Base-by-base conservation (phyloP, 805 yeast genomes). In the Yarrowia deformans region DNA sequence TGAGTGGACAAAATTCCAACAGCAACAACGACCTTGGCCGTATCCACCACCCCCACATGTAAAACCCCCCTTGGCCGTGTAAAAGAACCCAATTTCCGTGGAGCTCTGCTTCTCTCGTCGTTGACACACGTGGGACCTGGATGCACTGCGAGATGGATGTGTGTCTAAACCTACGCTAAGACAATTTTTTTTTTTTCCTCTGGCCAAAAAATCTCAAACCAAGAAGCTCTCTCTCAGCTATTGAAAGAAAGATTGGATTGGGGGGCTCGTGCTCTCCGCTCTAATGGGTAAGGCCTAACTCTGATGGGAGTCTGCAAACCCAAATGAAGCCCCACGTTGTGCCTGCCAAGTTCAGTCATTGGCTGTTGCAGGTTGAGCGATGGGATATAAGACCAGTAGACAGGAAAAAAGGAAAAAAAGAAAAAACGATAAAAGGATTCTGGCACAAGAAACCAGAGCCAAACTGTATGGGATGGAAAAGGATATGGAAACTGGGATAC, bases 41-140 rank as follows among this genome's bases (percentile, higher is more conserved):
- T n/a, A n/a, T n/a, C n/a, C 29, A 23, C 29, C 2, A 23, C 43
- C 43, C 43, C 18, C 43, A 40, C 43, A 40, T 14, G 43, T 40
- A 13, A 10, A 13, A 4, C 12, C 16, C 18, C 14, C 16, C 43
- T 14, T 40, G 18, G 43, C 18, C 43, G 7, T 40, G 43, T 2
- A 40, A 16, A 39, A 40, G 43, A 49, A 49, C 55, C 55, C 55
- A 49, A 49, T 49, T 49, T 49, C 55, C 55, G 55, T n/a, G 55
- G 55, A 49, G 55, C 39, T 49, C 55, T 49, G 55, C 55, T 14
- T 32, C 55, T 49, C 55, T 49, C 9, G 39, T 16, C 39, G 10
- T 49, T 32, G 7, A 16, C 55, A 49, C 56, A 50, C 56, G 56
- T 50, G 56, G 56, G 37, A 5, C 18, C 19, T 14, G 18, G 13